A percentile compares a stretch with the other conserved stretches of the same genome.
Evolutionary conservation across 495 filamentous ascomycete species (phyloP).

Genomic region (Wilcoxina mikolae): DNA sequence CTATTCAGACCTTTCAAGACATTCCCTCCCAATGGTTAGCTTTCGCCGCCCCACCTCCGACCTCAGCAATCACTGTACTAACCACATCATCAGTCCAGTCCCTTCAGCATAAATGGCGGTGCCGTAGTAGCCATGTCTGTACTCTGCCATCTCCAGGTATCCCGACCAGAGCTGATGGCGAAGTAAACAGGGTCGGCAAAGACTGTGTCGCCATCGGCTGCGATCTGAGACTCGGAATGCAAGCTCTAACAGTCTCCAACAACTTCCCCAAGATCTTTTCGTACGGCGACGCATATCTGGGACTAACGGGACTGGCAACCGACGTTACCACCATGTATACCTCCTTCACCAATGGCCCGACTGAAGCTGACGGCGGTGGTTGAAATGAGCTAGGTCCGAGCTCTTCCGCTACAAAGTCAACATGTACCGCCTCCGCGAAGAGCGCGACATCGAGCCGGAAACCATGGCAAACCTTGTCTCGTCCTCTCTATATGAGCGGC

Average conservation of each 20-base stretch:
- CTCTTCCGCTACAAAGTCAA: constrained; percentile 99
- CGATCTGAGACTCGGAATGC: constrained; percentile 92
- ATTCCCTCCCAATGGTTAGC: neutral
- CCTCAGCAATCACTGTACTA: neutral
- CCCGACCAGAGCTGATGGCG: neutral
- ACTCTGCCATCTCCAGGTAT: neutral
- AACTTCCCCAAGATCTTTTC: constrained; percentile 99
- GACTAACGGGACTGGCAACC: constrained; percentile 87
- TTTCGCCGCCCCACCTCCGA: neutral
- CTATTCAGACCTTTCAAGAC: neutral
- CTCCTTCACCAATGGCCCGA: neutral
- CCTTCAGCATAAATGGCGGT: constrained; percentile 28
- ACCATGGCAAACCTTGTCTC: constrained; percentile 94
- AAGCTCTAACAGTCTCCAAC: constrained; percentile 92
- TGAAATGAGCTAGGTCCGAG: constrained; percentile 38
- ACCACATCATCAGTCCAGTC: constrained; percentile 15
- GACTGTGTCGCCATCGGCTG: constrained; percentile 99
- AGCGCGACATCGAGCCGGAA: constrained; percentile 82
- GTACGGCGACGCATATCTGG: constrained; percentile 93
- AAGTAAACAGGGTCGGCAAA: constrained; percentile 75
- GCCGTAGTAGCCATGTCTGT: constrained; percentile 26
- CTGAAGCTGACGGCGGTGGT: neutral
- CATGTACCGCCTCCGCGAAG: constrained; percentile 97
- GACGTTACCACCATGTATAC: constrained; percentile 73
- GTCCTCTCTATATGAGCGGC: constrained; percentile 74